Evolutionary conservation across 805 yeast species (phyloP).

Genomic region (Saccharomyces paradoxus): DNA sequence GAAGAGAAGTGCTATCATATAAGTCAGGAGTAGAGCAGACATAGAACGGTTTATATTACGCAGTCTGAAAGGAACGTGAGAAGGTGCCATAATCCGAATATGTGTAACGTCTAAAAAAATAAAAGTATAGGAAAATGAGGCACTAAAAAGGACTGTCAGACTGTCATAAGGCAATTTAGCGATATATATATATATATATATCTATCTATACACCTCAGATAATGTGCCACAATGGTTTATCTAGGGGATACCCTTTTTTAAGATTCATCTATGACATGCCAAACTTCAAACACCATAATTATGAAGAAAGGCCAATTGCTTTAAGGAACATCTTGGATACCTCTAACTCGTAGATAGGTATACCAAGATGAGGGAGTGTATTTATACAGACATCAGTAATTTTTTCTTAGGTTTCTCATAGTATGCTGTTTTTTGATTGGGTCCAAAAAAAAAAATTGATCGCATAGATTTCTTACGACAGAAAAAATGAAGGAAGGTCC

Average conservation of each 20-base stretch:
- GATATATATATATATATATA: too few species aligned
- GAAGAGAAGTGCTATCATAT: background rate
- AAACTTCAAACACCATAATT: background rate
- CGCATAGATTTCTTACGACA: background rate
- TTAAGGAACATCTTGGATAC: background rate
- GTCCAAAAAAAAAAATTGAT: background rate
- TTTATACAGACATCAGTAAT: too few species aligned
- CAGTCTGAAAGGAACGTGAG: background rate
- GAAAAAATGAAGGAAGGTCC: constrained; percentile 42
- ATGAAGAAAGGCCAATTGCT: too few species aligned
- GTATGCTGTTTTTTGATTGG: too few species aligned
- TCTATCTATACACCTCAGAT: too few species aligned
- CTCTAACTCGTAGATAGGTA: background rate
- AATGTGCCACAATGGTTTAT: background rate
- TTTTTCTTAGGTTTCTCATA: too few species aligned
- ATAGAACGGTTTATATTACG: background rate
- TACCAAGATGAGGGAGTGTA: background rate
- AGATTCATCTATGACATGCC: background rate
- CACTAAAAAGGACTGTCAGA: background rate
- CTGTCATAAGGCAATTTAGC: background rate
- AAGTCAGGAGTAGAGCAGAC: background rate
- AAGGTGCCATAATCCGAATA: background rate
- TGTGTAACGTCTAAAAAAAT: background rate
- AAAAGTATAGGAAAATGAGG: background rate
- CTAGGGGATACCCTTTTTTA: background rate